Percentiles rank a stretch among this genome's conserved stretches.
These are phyloP conservation scores for Nymphaea colorata DNA, from an alignment of 164 flowering plant species.

Conservation along the genomic window DNA sequence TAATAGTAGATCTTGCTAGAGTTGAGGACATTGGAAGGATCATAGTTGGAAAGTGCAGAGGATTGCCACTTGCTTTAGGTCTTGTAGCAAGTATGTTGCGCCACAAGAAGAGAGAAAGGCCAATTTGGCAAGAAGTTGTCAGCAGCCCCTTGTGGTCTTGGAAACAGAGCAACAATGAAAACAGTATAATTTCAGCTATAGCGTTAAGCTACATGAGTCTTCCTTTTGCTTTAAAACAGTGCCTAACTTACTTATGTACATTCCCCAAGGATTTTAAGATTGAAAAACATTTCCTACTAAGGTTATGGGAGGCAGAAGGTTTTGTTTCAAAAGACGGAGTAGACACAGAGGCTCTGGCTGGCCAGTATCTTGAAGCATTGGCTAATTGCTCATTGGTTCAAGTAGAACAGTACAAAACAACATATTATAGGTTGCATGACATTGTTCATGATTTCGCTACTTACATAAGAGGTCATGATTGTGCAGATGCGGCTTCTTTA, in stretches of 20 bases:
- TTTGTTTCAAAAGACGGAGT: not conserved
- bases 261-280: not conserved
- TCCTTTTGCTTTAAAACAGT: not conserved
- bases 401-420: not conserved
- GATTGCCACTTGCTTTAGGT: not conserved
- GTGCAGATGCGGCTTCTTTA: not conserved
- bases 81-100: not conserved
- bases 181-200: not conserved
- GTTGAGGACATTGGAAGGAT: not conserved
- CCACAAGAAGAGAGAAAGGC: not conserved
- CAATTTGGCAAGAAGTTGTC: not conserved
- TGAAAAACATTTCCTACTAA: too few species aligned
- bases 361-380: not conserved
- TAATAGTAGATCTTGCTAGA: not conserved
- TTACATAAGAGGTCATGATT: not conserved
- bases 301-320: not conserved
- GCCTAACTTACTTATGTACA: not conserved
- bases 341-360: not conserved
- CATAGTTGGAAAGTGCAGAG: not conserved
- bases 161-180: not conserved
- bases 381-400: not conserved
- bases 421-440: not conserved
- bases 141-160: not conserved
- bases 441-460: not conserved
- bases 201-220: not conserved